Evolutionary conservation across 768 basidiomycete genomes (phyloP), one percentile per base, ranked within the genome.

Genomic region (Austroboletus eburneus): DNA sequence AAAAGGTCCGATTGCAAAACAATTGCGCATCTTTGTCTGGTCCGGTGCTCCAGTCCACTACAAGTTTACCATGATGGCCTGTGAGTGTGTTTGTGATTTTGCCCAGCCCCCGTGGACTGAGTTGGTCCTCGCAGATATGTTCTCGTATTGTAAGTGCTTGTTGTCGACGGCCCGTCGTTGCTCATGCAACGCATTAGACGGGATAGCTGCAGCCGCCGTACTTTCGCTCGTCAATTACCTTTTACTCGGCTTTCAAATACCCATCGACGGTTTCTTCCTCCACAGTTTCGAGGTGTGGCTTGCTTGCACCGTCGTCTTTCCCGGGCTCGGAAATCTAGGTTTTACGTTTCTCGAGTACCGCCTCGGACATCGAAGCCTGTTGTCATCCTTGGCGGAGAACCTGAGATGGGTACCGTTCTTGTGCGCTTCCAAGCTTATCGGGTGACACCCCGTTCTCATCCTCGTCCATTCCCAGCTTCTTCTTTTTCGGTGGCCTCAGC

Each of bases 281-380:
- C 85, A 83, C 63, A 78, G 77, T 55, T 88, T 88, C 68, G 87
- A 90, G 63, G 79, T 88, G 45, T 88, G 82, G 75, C 73, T 90
- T 18, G 81, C 87, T 14, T 83, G 80, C 13, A 72, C 80, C 1
- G 75, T 80, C 2, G 84, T 89, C 4, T 89, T 89, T 65, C 80
- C 80, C 61, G 85, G 83, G 1, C 75, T 79, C 3, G 87, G 87
- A 0, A 89, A 80, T 37, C 42, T 87, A 16, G 85, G 84, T 7
- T 87, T 79, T 62, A 79, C 78, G 10, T 65, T 88, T 39, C 65
- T 89, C 29, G 84, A 87, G 62, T 89, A 89, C 58, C 76, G 87
- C 20, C 67, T 88, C 0, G 86, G 85, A 7, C 62, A 71, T 13
- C 43, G 50, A 9, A 50, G 37, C 12, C 42, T 64, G 7, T 5